Base-by-base conservation (phyloP, 2,329 filamentous ascomycete species). In the Salinomyces thailandicus region DNA sequence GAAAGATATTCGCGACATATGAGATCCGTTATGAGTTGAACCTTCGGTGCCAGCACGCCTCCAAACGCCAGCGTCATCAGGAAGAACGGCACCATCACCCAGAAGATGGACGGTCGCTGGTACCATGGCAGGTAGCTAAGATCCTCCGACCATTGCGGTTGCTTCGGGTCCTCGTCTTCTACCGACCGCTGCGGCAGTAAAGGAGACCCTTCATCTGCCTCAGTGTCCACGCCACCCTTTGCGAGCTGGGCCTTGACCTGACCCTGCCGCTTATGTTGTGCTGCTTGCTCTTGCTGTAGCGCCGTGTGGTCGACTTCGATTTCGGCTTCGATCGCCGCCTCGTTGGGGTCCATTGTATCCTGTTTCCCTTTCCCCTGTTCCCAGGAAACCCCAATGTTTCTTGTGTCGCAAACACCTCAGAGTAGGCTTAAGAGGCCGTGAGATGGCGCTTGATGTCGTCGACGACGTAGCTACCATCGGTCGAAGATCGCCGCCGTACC, bases 51-150 rank as follows among this genome's bases (percentile, higher is more conserved):
- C 5, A 91, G 68, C 5, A 84, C 74, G 38, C 85, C 85, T 19
- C 89, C 91, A 59, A 91, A 89, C 0, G 87, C 86, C 36, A 93
- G 66, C 0, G 85, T 85, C 55, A 85, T 89, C 30, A 94, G 61
- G 38, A 82, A 69, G 60, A 87, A 91, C 1, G 86, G 83, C 0
- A 73, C 75, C 5, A 96, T 60, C 4, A 96, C 69, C 84, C 86
- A 96, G 60, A 71, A 84, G 35, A 93, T 75, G 31, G 75, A 79
- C 11, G 80, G 79, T 46, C 57, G 65, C 43, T 64, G 71, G 66
- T 75, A 77, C 75, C 75, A 78, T 3, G 77, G 70, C 35, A 79
- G 47, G 5, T 67, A 67, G 19, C 67, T 64, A 44, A 80, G 83
- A 48, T 83, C 79, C 9, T 47, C 48, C 12, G 37, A 33, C 50